phyloP scores from a whole-genome alignment of 2,329 filamentous ascomycete species.

The Xylaria digitata region DNA sequence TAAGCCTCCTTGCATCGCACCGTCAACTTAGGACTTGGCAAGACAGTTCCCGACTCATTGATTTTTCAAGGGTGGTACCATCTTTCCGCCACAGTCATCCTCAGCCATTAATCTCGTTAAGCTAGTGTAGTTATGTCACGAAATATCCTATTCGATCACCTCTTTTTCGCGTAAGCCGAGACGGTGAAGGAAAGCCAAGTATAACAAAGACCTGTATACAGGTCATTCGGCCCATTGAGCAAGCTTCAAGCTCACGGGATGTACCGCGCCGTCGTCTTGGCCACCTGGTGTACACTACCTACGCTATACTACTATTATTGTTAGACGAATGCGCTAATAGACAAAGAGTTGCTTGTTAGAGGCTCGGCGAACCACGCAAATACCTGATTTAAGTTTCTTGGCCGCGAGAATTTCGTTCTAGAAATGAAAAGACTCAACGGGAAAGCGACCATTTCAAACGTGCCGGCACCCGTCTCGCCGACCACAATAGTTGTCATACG shows the following conservation, averaged over 20 bases:
- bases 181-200: not conserved
- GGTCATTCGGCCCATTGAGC: not conserved
- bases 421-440: not conserved
- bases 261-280: not conserved
- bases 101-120: conserved; percentile 17
- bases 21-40: conserved; percentile 4
- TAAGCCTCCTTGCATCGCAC: not conserved
- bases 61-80: not conserved
- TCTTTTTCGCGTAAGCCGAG: not conserved
- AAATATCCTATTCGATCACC: not conserved
- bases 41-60: conserved; percentile 8
- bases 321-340: not conserved
- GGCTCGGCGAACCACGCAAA: not conserved
- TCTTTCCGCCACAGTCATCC: not conserved
- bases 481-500: not conserved
- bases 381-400: not conserved
- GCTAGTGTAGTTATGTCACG: not conserved
- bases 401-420: not conserved
- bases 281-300: no score
- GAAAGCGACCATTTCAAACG: not conserved
- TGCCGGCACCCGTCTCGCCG: not conserved
- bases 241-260: not conserved
- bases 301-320: not conserved
- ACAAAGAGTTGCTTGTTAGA: no score
- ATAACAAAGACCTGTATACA: not conserved